Base-by-base conservation (phyloP, 306 rosid species). In the Casuarina cunninghamiana region DNA sequence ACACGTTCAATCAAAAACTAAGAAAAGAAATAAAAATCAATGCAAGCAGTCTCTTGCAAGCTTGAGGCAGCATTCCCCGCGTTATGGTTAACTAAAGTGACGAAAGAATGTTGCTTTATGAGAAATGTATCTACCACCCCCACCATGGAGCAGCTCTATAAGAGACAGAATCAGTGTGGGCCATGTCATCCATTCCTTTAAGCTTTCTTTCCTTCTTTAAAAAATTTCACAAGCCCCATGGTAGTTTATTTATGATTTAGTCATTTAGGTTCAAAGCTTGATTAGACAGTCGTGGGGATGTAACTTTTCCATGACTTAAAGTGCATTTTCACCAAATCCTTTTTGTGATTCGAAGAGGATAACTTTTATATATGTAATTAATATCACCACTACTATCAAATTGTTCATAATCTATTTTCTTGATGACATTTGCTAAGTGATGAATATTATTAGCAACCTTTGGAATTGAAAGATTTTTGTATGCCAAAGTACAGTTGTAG, bases 241-340 rank as follows among this genome's bases (percentile, higher is more conserved):
- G 11, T 41, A 26, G 65, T 58, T 55, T 72, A 49, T 74, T 48
- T 42, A 79, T 71, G n/a, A 66, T 62, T 12, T 54, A 54, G n/a
- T 43, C 10, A 2, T 17, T 45, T 42, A 53, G 84, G 38, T 60
- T 79, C 85, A 84, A 75, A 78, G 83, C 12, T 83, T 85, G 87
- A 91, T 88, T 78, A 86, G 90, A 85, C 88, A 75, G 48, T 76
- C n/a, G 71, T 83, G 89, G 83, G 74, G 82, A 65, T 83, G 75
- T 38, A 78, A 75, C 85, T 86, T 86, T 78, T 53, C 85, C 77
- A 83, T 86, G 77, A 85, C 85, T 75, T 77, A 71, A 83, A 88
- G 72, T 84, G 60, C 85, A 82, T 77, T 53, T 69, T 77, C 74
- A 79, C 77, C 76, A 73, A 73, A 48, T 58, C 53, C 63, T 73